Percentiles rank a stretch among this genome's conserved stretches.
phyloP scores from a whole-genome alignment of 495 filamentous ascomycete genomes.

The Podospora pseudoanserina region DNA sequence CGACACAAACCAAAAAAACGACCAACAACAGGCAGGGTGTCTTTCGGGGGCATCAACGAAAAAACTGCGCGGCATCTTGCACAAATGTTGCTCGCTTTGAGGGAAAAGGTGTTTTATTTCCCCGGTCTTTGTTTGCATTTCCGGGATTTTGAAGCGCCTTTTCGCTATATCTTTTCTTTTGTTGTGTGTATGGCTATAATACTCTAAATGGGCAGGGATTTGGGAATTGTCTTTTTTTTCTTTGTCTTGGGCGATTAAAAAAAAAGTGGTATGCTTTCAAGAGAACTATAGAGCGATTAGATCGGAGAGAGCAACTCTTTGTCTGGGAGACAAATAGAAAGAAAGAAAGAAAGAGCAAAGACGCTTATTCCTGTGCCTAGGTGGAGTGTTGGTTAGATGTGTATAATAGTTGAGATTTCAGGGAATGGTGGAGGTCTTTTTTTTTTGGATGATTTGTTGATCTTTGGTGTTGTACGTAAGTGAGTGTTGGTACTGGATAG shows the following conservation, averaged over 20 bases:
- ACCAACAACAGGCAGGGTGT: not conserved
- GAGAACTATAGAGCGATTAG: not conserved
- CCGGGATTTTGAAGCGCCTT: not conserved
- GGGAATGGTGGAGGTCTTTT: not conserved
- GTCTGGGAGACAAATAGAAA: not conserved
- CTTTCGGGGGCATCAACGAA: not conserved
- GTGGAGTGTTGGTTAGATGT: not conserved
- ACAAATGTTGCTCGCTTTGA: not conserved
- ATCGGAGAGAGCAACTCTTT: not conserved
- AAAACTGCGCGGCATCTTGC: constrained; percentile 3
- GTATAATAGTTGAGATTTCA: not conserved
- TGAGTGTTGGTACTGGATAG: no score
- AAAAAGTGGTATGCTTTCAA: not conserved
- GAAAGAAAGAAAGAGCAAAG: not conserved
- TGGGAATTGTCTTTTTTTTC: not conserved
- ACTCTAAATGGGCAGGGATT: not conserved
- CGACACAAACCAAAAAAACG: not conserved
- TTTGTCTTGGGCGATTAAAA: not conserved
- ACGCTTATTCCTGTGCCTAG: not conserved
- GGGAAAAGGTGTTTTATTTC: not conserved
- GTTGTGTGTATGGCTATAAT: not conserved
- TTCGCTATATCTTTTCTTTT: constrained; percentile 2
- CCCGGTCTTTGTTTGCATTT: constrained; percentile 2
- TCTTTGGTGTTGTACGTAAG: no score
- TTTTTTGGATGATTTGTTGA: not conserved